Base-by-base conservation (phyloP, 2,329 filamentous ascomycete genomes). In the Verticillium tricorpus region DNA sequence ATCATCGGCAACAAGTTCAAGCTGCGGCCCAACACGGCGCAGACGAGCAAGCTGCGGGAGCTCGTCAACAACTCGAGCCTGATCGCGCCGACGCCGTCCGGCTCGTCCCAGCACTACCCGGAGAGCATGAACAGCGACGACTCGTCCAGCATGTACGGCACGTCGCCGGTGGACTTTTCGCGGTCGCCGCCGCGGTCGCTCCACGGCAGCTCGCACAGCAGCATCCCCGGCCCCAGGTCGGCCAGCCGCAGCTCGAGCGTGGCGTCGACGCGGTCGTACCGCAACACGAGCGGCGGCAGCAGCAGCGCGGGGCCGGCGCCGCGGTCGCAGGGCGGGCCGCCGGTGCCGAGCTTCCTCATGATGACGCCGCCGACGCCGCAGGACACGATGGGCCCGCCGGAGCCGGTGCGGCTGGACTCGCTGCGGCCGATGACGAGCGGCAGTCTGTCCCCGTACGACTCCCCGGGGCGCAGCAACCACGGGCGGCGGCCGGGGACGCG, bases 1-100 rank as follows among this genome's bases (percentile, higher is more conserved):
- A 97, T 99, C 67, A 92, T 99, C 58, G 92, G 94, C 60, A 99
- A 99, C 82, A 99, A 99, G 73, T 91, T 99, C 76, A 91, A 92
- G 71, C 92, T 96, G 72, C 87, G 93, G 4, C 93, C 94, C 1
- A 91, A 81, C 66, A 91, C 88, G 59, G 88, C 91, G 62, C 91
- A 95, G 72, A 88, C 92, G 70, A 90, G 83, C 70, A 88, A 90
- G 65, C 82, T 96, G 37, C 87, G 93, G 52, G 93, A 97, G 73
- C 81, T 96, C 62, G 92, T 91, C n/a, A 93, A 86, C 62, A 91
- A 86, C 69, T 89, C 88, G 39, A 87, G 89, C 22, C 80, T 94
- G 65, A 83, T 80, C 31, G 77, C 82, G 2, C 81, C 78, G 9
- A 77, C 79, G 32, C 67, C 69, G 3, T 67, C 75, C 15, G 14